phyloP scores from a whole-genome alignment of 1,139 yeast species.

The Hyphopichia khmerensis region DNA sequence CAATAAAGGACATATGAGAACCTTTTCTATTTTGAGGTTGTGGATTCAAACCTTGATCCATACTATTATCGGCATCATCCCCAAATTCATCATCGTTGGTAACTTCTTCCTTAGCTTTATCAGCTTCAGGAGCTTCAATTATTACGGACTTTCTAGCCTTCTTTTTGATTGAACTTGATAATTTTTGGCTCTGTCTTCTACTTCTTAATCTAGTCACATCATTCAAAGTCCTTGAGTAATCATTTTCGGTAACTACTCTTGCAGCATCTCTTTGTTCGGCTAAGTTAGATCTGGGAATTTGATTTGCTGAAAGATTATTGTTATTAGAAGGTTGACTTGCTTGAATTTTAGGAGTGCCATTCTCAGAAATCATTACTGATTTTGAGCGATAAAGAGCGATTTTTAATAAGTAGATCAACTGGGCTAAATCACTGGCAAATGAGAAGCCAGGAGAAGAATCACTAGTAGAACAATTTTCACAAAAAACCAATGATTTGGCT shows the following conservation, averaged over 20 bases:
- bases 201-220: slow-evolving; percentile 80
- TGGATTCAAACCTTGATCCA: neutral
- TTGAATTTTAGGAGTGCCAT: slow-evolving; percentile 6
- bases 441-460: slow-evolving; percentile 58
- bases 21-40: slow-evolving; percentile 7
- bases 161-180: slow-evolving; percentile 55
- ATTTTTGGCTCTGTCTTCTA: slow-evolving; percentile 65
- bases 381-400: slow-evolving; percentile 83
- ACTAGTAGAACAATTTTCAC: slow-evolving; percentile 55
- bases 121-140: slow-evolving; percentile 58
- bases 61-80: slow-evolving; percentile 10
- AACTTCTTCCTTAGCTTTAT: slow-evolving; percentile 23
- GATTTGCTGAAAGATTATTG: neutral
- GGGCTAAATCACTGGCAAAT: slow-evolving; percentile 65
- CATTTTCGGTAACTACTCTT: slow-evolving; percentile 1
- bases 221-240: slow-evolving; percentile 49
- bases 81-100: slow-evolving; percentile 13
- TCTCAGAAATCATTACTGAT: slow-evolving; percentile 53
- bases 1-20: slow-evolving; percentile 20
- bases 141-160: slow-evolving; percentile 46
- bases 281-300: neutral
- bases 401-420: slow-evolving; percentile 71
- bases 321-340: neutral
- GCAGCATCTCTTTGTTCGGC: slow-evolving; percentile 2
- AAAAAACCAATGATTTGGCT: slow-evolving; percentile 35